Evolutionary conservation across 495 filamentous ascomycete species (phyloP).

Genomic region (Geoglossum glabrum): DNA sequence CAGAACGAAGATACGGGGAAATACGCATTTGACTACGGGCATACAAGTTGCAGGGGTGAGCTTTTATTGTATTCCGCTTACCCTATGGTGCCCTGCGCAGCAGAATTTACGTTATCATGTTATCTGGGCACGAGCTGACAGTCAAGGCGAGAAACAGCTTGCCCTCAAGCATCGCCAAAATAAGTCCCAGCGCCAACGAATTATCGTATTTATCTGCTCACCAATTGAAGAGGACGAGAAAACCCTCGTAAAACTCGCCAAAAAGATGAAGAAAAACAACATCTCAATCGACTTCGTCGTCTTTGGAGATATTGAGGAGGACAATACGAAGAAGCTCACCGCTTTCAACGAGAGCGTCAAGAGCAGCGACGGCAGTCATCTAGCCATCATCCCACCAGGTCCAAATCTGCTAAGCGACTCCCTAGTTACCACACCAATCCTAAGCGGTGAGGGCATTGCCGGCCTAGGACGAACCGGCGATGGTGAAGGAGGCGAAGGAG

Average conservation of each 20-base stretch:
- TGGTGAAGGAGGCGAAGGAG: conserved; percentile 37
- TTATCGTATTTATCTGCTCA: conserved; percentile 88
- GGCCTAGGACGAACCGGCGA: conserved; percentile 27
- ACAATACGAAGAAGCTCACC: conserved; percentile 77
- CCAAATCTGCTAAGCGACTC: conserved; percentile 80
- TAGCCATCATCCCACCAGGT: conserved; percentile 80
- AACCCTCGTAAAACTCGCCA: conserved; percentile 69
- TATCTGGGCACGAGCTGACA: neutral
- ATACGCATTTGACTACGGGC: conserved; percentile 67
- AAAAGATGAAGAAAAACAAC: conserved; percentile 95
- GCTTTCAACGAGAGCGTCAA: conserved; percentile 86
- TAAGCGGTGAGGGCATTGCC: conserved; percentile 53
- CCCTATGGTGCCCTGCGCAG: neutral
- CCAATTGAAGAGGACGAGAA: conserved; percentile 79
- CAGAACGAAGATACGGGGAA: conserved; percentile 80
- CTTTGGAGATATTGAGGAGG: conserved; percentile 82
- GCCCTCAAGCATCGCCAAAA: conserved; percentile 98
- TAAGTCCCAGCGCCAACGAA: conserved; percentile 83
- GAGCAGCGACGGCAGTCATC: conserved; percentile 68
- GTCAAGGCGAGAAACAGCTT: conserved; percentile 31
- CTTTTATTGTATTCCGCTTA: neutral
- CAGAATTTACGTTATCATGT: neutral
- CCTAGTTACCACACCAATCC: conserved; percentile 76
- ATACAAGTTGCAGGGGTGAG: conserved; percentile 87
- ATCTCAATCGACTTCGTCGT: conserved; percentile 82